Evolutionary conservation across 805 yeast species (phyloP).

Genomic region (Wickerhamomyces rabaulensis): DNA sequence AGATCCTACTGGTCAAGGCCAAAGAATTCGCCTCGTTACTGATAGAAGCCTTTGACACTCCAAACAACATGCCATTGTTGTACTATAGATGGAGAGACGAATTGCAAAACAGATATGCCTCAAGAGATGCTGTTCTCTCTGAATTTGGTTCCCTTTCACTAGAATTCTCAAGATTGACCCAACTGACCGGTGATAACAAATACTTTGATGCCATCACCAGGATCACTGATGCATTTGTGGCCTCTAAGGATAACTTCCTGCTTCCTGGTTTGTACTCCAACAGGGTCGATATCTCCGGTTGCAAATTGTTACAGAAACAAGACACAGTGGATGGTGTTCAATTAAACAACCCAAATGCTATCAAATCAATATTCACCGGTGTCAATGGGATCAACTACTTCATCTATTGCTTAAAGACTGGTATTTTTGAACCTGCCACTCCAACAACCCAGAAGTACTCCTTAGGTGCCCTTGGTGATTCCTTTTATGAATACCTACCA

Average conservation of each 20-base stretch:
- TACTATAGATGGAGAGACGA: slow-evolving; percentile 38
- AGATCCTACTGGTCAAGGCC: slow-evolving; percentile 34
- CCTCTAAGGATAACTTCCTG: slow-evolving; percentile 28
- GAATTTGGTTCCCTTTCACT: slow-evolving; percentile 45
- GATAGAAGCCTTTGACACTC: slow-evolving; percentile 53
- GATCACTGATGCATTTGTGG: slow-evolving; percentile 34
- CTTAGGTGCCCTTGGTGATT: slow-evolving; percentile 39
- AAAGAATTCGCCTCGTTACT: slow-evolving; percentile 42
- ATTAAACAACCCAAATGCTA: slow-evolving; percentile 27
- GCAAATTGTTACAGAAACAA: slow-evolving; percentile 27
- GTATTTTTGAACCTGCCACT: slow-evolving; percentile 15
- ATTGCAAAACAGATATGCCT: slow-evolving; percentile 32
- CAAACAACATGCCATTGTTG: slow-evolving; percentile 47
- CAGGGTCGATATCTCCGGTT: slow-evolving; percentile 46
- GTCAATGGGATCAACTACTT: slow-evolving; percentile 12
- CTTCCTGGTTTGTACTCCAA: slow-evolving; percentile 41
- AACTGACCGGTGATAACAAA: slow-evolving; percentile 40
- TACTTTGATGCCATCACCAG: slow-evolving; percentile 47
- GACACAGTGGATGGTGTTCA: slow-evolving; percentile 30
- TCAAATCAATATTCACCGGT: slow-evolving; percentile 29
- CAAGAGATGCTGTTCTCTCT: slow-evolving; percentile 33
- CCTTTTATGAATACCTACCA: slow-evolving; percentile 44
- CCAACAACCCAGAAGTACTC: slow-evolving; percentile 21
- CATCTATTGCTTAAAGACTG: slow-evolving; percentile 29
- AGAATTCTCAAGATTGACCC: slow-evolving; percentile 49